Percentiles rank a stretch among this genome's conserved stretches.
phyloP scores from a whole-genome alignment of 2,329 filamentous ascomycete genomes.

The Penicillium sp. region DNA sequence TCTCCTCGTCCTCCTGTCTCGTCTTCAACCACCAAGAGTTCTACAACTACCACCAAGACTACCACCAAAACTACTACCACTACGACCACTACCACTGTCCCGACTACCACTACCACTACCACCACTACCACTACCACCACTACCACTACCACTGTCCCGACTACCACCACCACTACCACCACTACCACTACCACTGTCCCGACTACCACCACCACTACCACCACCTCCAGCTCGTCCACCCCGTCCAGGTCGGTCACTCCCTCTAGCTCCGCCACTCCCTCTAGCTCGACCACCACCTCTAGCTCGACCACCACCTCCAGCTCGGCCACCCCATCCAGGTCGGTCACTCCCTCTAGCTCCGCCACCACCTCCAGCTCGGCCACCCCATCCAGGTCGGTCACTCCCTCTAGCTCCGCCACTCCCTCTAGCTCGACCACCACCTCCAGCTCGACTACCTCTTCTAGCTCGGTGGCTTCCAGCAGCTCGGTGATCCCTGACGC shows the following conservation, averaged over 20 bases:
- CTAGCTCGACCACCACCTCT: not conserved
- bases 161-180: not conserved
- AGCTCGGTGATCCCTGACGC: not conserved
- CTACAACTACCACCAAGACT: too few species aligned
- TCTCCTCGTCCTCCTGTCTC: constrained; percentile 19
- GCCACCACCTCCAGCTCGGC: constrained; percentile 5
- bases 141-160: not conserved
- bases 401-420: not conserved
- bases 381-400: not conserved
- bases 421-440: not conserved
- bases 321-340: not conserved
- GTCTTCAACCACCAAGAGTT: not conserved
- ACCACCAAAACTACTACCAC: not conserved
- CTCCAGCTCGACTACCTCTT: not conserved
- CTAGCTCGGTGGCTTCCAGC: not conserved
- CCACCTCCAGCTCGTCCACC: too few species aligned
- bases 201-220: too few species aligned
- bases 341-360: not conserved
- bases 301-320: not conserved
- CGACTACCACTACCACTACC: too few species aligned
- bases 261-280: not conserved
- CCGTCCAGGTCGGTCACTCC: too few species aligned
- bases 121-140: too few species aligned
- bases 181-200: too few species aligned
- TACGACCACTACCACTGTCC: too few species aligned